A percentile compares a stretch with the other conserved stretches of the same genome.
phyloP scores from a whole-genome alignment of 495 filamentous ascomycete genomes.

The Tuber microsphaerosporum region DNA sequence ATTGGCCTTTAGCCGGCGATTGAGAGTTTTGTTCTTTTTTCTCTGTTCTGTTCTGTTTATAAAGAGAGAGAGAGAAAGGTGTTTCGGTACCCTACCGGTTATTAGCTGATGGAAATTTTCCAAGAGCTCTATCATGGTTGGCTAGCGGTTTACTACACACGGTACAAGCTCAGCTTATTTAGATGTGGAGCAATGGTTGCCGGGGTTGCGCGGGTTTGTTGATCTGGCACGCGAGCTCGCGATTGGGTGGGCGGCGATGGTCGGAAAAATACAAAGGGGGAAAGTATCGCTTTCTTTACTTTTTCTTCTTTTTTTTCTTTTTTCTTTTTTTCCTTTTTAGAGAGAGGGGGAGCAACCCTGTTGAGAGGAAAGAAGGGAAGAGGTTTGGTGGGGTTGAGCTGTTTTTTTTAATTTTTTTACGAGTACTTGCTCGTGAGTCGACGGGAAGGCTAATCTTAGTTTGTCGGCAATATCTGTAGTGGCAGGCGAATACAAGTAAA shows the following conservation, averaged over 20 bases:
- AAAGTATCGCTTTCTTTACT: too few species aligned
- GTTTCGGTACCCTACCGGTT: too few species aligned
- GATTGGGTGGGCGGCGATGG: not conserved
- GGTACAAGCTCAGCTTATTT: too few species aligned
- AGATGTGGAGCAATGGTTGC: too few species aligned
- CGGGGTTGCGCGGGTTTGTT: too few species aligned
- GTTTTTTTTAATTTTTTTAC: not conserved
- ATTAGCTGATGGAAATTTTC: too few species aligned
- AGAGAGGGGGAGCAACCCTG: not conserved
- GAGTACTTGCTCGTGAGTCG: not conserved
- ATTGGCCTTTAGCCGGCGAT: not conserved
- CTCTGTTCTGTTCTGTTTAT: too few species aligned
- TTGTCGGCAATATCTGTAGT: too few species aligned
- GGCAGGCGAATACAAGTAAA: not conserved
- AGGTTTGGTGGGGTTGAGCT: not conserved
- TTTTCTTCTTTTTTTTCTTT: not conserved
- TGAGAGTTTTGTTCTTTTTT: not conserved
- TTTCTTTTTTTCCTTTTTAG: not conserved
- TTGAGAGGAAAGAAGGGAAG: not conserved
- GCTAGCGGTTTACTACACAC: too few species aligned
- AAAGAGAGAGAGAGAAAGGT: too few species aligned
- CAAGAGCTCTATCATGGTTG: too few species aligned
- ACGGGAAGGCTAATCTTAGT: not conserved
- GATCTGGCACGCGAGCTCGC: not conserved
- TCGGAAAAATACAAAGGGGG: not conserved